Percentiles rank a stretch among this genome's conserved stretches.
Conservation (phyloP, 805 yeast genomes). For the Ogataea wickerhamii region DNA sequence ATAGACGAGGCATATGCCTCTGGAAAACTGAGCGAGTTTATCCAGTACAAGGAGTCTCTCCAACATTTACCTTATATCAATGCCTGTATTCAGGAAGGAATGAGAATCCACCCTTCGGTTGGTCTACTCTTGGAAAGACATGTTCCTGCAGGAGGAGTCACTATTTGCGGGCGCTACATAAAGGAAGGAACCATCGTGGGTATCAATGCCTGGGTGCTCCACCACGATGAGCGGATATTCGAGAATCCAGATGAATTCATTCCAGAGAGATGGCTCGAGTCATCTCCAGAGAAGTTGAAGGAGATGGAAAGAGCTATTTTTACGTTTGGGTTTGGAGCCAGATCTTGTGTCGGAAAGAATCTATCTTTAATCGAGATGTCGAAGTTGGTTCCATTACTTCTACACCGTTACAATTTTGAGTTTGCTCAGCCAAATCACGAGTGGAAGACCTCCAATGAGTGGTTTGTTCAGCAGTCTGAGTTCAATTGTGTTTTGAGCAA, state of each 20-base stretch:
- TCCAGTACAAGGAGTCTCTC: conserved; percentile 29
- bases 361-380: conserved; percentile 42
- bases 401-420: conserved; percentile 9
- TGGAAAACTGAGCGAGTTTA: conserved; percentile 31
- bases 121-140: conserved; percentile 16
- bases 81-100: conserved; percentile 39
- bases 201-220: conserved; percentile 41
- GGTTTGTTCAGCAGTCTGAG: conserved; percentile 17
- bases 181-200: conserved; percentile 40
- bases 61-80: conserved; percentile 37
- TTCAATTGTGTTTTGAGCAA: conserved; percentile 8
- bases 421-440: conserved; percentile 6
- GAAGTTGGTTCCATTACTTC: conserved; percentile 13
- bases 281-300: conserved; percentile 30
- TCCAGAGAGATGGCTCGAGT: conserved; percentile 41
- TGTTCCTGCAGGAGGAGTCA: conserved; percentile 16
- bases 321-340: conserved; percentile 45
- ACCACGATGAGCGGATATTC: conserved; percentile 35
- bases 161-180: conserved; percentile 16
- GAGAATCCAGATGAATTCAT: conserved; percentile 37
- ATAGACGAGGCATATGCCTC: conserved; percentile 23
- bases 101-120: conserved; percentile 18
- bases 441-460: conserved; percentile 15
- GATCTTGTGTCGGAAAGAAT: conserved; percentile 47
- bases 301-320: conserved; percentile 35